phyloP scores from a whole-genome alignment of 768 basidiomycete genomes.

The Leccinum truebloodii region DNA sequence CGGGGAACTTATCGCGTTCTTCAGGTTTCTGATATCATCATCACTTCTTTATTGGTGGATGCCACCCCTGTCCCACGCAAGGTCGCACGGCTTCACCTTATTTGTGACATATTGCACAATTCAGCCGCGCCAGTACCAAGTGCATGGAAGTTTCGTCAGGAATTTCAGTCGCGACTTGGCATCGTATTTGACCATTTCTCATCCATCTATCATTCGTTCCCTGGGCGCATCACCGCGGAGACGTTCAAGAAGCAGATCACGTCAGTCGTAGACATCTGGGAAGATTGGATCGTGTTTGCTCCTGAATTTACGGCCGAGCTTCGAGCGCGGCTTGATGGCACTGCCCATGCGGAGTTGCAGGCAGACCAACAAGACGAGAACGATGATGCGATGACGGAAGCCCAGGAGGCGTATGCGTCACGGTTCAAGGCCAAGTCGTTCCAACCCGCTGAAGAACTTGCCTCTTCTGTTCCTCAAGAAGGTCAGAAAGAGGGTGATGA shows the following conservation, averaged over 20 bases:
- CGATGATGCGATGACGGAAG: constrained; percentile 19
- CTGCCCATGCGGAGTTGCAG: constrained; percentile 30
- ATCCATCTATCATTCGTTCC: constrained; percentile 93
- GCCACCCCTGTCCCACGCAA: constrained; percentile 98
- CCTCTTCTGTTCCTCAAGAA: constrained; percentile 24
- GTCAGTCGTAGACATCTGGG: constrained; percentile 92
- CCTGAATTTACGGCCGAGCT: constrained; percentile 81
- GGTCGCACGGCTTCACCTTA: constrained; percentile 90
- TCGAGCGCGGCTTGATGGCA: constrained; percentile 73
- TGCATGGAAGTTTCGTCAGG: constrained; percentile 96
- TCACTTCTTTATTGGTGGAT: constrained; percentile 84
- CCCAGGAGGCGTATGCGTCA: constrained; percentile 44
- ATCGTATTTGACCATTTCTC: constrained; percentile 95
- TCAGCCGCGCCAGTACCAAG: constrained; percentile 91
- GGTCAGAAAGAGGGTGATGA: constrained; percentile 45
- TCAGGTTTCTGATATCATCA: constrained; percentile 88
- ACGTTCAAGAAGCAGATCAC: constrained; percentile 93
- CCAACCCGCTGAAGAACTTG: constrained; percentile 58
- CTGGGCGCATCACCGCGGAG: constrained; percentile 94
- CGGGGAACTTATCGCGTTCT: constrained; percentile 4
- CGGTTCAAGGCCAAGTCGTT: constrained; percentile 81
- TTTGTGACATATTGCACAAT: constrained; percentile 98
- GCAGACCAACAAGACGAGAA: constrained; percentile 28
- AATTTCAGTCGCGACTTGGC: constrained; percentile 90
- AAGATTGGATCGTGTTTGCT: constrained; percentile 96